Conservation (phyloP, 371 early-diverging fungal genomes). For the Rhizopus sp. region DNA sequence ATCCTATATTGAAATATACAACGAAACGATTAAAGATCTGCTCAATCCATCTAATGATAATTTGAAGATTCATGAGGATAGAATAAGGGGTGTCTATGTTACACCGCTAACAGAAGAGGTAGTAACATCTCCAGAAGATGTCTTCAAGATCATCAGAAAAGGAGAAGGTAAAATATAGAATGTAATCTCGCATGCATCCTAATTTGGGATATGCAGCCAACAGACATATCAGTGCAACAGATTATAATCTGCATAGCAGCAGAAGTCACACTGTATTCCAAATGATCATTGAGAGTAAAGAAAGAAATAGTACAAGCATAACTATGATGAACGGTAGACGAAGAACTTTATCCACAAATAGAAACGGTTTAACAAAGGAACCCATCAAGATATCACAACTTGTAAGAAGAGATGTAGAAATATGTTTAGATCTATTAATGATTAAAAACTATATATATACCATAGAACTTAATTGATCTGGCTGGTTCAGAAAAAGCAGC, state of each 20-base stretch:
- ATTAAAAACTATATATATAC: background rate
- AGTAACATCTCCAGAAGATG: conserved; percentile 82
- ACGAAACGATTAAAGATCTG: conserved; percentile 87
- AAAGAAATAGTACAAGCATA: conserved; percentile 21
- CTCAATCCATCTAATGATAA: conserved; percentile 76
- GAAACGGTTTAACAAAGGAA: conserved; percentile 18
- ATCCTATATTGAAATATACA: conserved; percentile 96
- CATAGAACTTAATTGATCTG: conserved; percentile 87
- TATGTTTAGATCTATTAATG: background rate
- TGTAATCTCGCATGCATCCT: background rate
- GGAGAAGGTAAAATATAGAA: conserved; percentile 71
- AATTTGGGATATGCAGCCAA: conserved; percentile 46
- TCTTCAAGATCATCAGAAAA: conserved; percentile 72
- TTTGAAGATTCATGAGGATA: conserved; percentile 62
- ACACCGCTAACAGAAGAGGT: conserved; percentile 87
- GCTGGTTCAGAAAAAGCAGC: conserved; percentile 97
- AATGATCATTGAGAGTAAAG: conserved; percentile 66
- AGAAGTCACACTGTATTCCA: conserved; percentile 96
- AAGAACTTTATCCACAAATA: conserved; percentile 15
- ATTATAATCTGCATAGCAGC: conserved; percentile 89
- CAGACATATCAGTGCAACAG: conserved; percentile 84
- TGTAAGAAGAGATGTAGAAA: conserved; percentile 28
- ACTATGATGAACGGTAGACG: conserved; percentile 7
- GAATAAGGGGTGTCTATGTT: conserved; percentile 79
- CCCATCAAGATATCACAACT: conserved; percentile 70